These are phyloP conservation scores for Calonectria pteridis DNA, from an alignment of 2,329 filamentous ascomycete species.

Conservation along the genomic window DNA sequence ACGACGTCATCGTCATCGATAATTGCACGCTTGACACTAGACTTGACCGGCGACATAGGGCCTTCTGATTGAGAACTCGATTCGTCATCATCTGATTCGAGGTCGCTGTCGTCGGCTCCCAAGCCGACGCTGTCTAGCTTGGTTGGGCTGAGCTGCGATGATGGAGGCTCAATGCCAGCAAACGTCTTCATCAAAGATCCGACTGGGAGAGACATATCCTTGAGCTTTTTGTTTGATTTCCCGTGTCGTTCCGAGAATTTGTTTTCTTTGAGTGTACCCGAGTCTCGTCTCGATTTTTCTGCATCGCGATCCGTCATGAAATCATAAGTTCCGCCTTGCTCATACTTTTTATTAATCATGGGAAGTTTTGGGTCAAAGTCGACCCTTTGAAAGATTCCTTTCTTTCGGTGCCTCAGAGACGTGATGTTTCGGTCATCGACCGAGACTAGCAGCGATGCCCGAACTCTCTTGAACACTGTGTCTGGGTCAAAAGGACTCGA, in stretches of 20 bases:
- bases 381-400: constrained; percentile 66
- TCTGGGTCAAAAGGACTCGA: constrained; percentile 70
- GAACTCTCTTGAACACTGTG: constrained; percentile 70
- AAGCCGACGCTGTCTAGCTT: constrained; percentile 54
- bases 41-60: constrained; percentile 63
- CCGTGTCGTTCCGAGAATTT: constrained; percentile 63
- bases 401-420: constrained; percentile 49
- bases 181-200: constrained; percentile 45
- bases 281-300: constrained; percentile 45
- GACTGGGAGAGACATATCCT: constrained; percentile 39
- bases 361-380: constrained; percentile 66
- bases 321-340: constrained; percentile 67
- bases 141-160: constrained; percentile 50
- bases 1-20: constrained; percentile 68
- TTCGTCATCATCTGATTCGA: constrained; percentile 68
- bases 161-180: constrained; percentile 41
- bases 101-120: constrained; percentile 63
- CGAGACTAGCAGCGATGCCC: constrained; percentile 56
- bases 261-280: constrained; percentile 57
- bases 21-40: constrained; percentile 55
- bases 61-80: constrained; percentile 64
- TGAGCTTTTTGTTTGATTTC: constrained; percentile 54
- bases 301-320: constrained; percentile 51
- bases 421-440: constrained; percentile 35
- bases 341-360: constrained; percentile 69